These are phyloP conservation scores for Candolleomyces aberdarensis DNA, from an alignment of 768 basidiomycete genomes.

Conservation along the genomic window DNA sequence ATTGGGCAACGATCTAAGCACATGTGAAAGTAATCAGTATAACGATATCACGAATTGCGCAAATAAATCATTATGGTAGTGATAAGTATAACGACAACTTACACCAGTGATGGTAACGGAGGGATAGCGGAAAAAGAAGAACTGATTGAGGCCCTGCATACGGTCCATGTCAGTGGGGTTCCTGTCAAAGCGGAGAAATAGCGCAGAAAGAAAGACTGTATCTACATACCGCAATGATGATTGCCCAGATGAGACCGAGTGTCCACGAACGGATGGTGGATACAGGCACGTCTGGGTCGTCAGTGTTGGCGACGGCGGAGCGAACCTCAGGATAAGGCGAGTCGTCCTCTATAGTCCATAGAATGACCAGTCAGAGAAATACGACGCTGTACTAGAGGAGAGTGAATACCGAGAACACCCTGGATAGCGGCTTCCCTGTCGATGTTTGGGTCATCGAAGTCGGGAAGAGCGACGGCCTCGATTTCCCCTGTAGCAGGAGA, in stretches of 20 bases:
- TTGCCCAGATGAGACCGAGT: constrained; percentile 68
- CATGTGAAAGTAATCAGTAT: no score
- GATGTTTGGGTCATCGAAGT: constrained; percentile 55
- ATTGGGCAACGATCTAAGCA: constrained; percentile 58
- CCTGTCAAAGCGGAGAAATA: background rate
- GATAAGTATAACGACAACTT: constrained; percentile 25
- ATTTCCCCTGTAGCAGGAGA: constrained; percentile 18
- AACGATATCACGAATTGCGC: background rate
- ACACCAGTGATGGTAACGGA: constrained; percentile 56
- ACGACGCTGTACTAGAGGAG: constrained; percentile 17
- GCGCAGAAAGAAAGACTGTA: background rate
- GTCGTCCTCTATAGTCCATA: constrained; percentile 46
- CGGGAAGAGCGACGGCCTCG: constrained; percentile 26
- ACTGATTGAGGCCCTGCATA: background rate
- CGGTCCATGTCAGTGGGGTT: background rate
- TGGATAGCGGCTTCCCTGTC: constrained; percentile 43
- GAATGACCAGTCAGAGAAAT: background rate
- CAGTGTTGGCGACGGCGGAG: constrained; percentile 67
- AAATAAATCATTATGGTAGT: background rate
- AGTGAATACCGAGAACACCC: constrained; percentile 41
- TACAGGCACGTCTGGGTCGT: constrained; percentile 61
- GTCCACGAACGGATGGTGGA: constrained; percentile 67
- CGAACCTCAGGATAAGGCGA: constrained; percentile 74
- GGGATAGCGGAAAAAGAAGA: constrained; percentile 73
- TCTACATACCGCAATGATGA: constrained; percentile 49